Base-by-base conservation (phyloP, 495 filamentous ascomycete species). In the Chlorociboria aeruginascens region DNA sequence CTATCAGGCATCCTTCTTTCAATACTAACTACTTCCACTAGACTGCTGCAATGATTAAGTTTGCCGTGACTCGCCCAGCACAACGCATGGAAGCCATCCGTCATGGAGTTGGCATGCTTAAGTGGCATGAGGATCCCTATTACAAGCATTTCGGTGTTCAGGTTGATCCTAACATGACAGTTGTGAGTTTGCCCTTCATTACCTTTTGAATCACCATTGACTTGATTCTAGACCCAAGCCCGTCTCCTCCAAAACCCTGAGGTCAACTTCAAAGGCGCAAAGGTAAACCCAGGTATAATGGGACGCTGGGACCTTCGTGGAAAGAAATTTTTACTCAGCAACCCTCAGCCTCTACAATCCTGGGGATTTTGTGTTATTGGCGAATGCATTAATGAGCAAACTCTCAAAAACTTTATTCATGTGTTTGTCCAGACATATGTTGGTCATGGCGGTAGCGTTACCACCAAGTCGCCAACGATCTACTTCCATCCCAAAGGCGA, bases 271-370 rank as follows among this genome's bases (percentile, higher is more conserved):
- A 71, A 58, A 3, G 68, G 69, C 29, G 55, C 63, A 13, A 72
- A 69, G 29, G 49, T 64, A 32, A 74, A 78, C 49, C 83, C 84
- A 0, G 64, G 67, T 1, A 69, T 61, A 8, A 61, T 60, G 14
- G 92, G 89, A 17, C 81, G 85, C 9, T 98, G 92, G 92, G 85
- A 92, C 61, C 72, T 96, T 16, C 78, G 83, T 12, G 80, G 79
- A 30, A 82, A 81, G 59, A 85, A 82, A 49, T 96, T 96, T 57
- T 57, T 81, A 2, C 54, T 60, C 35, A 58, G 74, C 0, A 86
- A 93, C 62, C 52, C 62, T 3, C 46, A 58, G 7, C 67, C 72
- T 0, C 70, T 97, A 9, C 68, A 69, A 36, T 69, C 69, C 8
- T 98, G 90, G 89, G 82, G 76, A 28, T 64, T 96, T 10, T 43